These are phyloP conservation scores for Panellus pusillus DNA, from an alignment of 768 basidiomycete species.

Conservation along the genomic window DNA sequence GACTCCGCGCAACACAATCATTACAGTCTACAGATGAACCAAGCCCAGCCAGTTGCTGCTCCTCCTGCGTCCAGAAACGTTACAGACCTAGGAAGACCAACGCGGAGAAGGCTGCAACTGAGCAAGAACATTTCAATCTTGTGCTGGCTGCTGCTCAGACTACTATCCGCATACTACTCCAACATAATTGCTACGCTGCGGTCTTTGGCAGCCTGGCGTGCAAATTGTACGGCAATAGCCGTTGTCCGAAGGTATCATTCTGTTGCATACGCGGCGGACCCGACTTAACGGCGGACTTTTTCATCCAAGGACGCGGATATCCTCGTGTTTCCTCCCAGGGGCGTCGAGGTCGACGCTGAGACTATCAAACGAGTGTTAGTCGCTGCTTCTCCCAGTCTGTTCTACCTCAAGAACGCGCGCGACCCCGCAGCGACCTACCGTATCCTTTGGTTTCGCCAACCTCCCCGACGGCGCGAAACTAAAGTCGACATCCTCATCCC, in stretches of 20 bases:
- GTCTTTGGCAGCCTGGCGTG: conserved; percentile 42
- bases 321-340: conserved; percentile 25
- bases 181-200: conserved; percentile 28
- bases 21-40: conserved; percentile 3
- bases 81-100: conserved; percentile 11
- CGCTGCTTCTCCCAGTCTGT: conserved; percentile 30
- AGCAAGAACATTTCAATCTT: conserved; percentile 14
- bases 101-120: conserved; percentile 16
- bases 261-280: background rate
- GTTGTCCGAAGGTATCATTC: conserved; percentile 37
- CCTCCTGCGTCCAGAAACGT: background rate
- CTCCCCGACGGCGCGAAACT: conserved; percentile 29
- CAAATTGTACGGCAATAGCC: conserved; percentile 36
- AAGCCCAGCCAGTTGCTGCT: background rate
- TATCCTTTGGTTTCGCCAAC: conserved; percentile 39
- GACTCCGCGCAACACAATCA: too few species aligned
- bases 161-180: conserved; percentile 26
- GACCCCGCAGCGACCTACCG: conserved; percentile 38
- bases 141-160: conserved; percentile 32
- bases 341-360: conserved; percentile 25
- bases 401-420: conserved; percentile 38
- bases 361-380: conserved; percentile 37
- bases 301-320: conserved; percentile 35
- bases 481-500: conserved; percentile 47
- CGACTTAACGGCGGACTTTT: background rate